These are phyloP conservation scores for Aspergillus fructus DNA, from an alignment of 2,329 filamentous ascomycete species.

Conservation along the genomic window DNA sequence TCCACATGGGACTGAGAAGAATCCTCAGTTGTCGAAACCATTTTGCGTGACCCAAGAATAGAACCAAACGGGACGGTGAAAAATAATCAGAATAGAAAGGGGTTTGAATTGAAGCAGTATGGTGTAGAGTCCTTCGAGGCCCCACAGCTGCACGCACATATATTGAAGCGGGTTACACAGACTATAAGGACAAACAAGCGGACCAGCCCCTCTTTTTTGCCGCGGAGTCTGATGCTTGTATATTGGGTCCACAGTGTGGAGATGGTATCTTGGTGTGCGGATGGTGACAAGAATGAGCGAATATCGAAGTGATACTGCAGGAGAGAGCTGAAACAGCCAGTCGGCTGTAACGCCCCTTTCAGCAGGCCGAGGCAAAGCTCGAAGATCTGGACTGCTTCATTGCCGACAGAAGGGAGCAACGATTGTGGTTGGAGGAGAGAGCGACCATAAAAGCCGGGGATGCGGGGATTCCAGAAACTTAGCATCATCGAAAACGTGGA, in stretches of 20 bases:
- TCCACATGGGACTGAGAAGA: conserved; percentile 21
- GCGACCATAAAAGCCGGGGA: background rate
- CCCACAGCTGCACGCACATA: background rate
- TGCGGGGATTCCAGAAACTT: conserved; percentile 1
- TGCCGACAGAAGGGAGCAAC: conserved; percentile 8
- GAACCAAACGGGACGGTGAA: no score
- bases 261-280: background rate
- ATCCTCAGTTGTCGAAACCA: conserved; percentile 11
- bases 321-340: conserved; percentile 12
- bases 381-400: conserved; percentile 5
- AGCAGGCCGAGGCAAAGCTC: conserved; percentile 29
- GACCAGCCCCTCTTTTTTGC: background rate
- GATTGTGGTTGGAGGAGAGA: conserved; percentile 9
- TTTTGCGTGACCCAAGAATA: background rate
- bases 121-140: background rate
- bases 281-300: background rate
- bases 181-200: background rate
- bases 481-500: conserved; percentile 4
- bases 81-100: no score
- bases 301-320: conserved; percentile 13
- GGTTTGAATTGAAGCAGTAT: background rate
- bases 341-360: conserved; percentile 12
- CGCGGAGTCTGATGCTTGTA: conserved; percentile 11
- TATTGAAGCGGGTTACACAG: conserved; percentile 3
- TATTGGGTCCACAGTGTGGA: background rate